These are phyloP conservation scores for Sporothrix curviconia DNA, from an alignment of 2,329 filamentous ascomycete species.

Conservation along the genomic window DNA sequence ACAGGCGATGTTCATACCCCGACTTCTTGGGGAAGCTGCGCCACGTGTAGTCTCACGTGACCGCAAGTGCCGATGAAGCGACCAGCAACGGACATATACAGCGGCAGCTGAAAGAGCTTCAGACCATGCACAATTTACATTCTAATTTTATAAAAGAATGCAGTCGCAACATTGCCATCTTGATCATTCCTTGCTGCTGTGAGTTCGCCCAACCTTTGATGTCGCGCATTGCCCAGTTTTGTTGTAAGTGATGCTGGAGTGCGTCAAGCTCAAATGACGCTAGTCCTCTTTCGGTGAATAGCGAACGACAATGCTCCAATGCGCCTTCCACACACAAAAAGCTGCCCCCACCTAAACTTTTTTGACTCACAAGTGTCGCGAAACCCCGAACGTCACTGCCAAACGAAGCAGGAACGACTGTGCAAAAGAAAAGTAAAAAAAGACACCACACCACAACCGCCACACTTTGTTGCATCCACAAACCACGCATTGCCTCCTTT, in stretches of 20 bases:
- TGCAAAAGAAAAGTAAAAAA: neutral
- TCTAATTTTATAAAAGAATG: too few species aligned
- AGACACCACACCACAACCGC: neutral
- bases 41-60: too few species aligned
- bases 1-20: too few species aligned
- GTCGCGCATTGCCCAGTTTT: neutral
- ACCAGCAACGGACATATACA: too few species aligned
- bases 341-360: conserved; percentile 1
- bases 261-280: neutral
- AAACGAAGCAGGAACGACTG: neutral
- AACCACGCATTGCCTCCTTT: neutral
- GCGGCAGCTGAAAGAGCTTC: too few species aligned
- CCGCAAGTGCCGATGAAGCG: too few species aligned
- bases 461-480: neutral
- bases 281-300: neutral
- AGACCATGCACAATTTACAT: too few species aligned
- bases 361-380: conserved; percentile 9
- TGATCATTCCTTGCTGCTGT: too few species aligned
- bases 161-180: too few species aligned
- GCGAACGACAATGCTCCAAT: neutral
- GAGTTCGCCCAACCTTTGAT: too few species aligned
- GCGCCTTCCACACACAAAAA: neutral
- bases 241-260: neutral
- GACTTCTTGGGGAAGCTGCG: too few species aligned
- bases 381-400: conserved; percentile 5